Conservation (phyloP, 345 rosid genomes). For the Acer campestre region DNA sequence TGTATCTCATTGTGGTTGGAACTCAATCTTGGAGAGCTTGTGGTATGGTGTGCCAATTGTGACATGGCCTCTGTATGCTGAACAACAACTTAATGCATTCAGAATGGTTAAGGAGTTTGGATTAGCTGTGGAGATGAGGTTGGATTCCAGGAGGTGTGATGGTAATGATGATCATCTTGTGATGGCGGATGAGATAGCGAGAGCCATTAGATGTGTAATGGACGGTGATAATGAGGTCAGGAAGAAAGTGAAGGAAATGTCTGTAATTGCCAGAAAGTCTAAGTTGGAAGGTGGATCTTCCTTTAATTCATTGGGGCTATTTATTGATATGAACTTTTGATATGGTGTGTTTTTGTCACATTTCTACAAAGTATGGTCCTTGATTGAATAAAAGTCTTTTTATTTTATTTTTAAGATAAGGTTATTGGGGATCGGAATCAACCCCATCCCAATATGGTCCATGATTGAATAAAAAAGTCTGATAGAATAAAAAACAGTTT, state of each 20-base stretch:
- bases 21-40: conserved; percentile 54
- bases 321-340: conserved; percentile 13
- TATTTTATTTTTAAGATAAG: no score
- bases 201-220: conserved; percentile 21
- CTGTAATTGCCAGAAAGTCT: neutral
- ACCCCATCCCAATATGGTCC: no score
- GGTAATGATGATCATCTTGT: conserved; percentile 27
- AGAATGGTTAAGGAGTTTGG: conserved; percentile 48
- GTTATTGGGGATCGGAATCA: no score
- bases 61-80: conserved; percentile 53
- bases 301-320: conserved; percentile 22
- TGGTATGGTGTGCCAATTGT: conserved; percentile 47
- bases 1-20: conserved; percentile 53
- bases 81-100: conserved; percentile 54
- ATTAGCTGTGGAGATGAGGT: conserved; percentile 30
- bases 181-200: conserved; percentile 42
- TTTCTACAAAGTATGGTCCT: no score
- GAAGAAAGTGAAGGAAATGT: neutral
- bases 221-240: neutral
- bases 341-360: no score
- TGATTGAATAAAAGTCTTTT: no score
- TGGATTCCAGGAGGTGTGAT: conserved; percentile 26
- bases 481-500: no score
- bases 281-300: conserved; percentile 42
- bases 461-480: no score